These are phyloP conservation scores for Raffaelea albimanens DNA, from an alignment of 2,329 filamentous ascomycete genomes.

Conservation along the genomic window DNA sequence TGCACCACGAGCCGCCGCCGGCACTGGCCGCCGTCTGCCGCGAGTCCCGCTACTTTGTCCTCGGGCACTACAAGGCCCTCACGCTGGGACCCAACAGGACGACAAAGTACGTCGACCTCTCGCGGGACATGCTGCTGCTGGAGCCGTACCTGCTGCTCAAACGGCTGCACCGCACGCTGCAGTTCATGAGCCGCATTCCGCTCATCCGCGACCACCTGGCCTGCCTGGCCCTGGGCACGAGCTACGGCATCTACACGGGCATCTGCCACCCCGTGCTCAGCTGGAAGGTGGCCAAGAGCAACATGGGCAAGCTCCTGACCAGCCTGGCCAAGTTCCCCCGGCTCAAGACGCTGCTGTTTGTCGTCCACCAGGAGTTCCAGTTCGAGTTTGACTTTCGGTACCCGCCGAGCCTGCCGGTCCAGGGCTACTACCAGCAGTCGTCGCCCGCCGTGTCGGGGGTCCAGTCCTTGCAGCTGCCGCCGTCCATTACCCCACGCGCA, in stretches of 20 bases:
- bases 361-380: conserved; percentile 38
- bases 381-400: conserved; percentile 19
- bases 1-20: conserved; percentile 34
- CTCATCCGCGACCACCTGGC: conserved; percentile 30
- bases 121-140: conserved; percentile 34
- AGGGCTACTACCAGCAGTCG: too few relatives aligned
- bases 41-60: conserved; percentile 32
- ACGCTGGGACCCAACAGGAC: conserved; percentile 32
- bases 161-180: conserved; percentile 33
- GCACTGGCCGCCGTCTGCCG: conserved; percentile 32
- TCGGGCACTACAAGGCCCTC: conserved; percentile 33
- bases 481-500: too few relatives aligned
- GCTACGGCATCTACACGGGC: conserved; percentile 34
- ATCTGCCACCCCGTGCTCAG: conserved; percentile 35
- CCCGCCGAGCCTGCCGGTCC: conserved; percentile 4
- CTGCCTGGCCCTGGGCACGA: conserved; percentile 33
- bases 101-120: conserved; percentile 36
- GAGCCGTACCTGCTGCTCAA: conserved; percentile 39
- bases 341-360: conserved; percentile 31
- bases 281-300: conserved; percentile 32
- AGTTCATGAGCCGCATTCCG: conserved; percentile 35
- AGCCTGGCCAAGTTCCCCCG: conserved; percentile 29
- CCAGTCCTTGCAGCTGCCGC: too few relatives aligned
- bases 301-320: conserved; percentile 31
- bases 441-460: too few relatives aligned